Conservation (phyloP, 2,329 filamentous ascomycete genomes). For the Teratosphaeria zuluensis region DNA sequence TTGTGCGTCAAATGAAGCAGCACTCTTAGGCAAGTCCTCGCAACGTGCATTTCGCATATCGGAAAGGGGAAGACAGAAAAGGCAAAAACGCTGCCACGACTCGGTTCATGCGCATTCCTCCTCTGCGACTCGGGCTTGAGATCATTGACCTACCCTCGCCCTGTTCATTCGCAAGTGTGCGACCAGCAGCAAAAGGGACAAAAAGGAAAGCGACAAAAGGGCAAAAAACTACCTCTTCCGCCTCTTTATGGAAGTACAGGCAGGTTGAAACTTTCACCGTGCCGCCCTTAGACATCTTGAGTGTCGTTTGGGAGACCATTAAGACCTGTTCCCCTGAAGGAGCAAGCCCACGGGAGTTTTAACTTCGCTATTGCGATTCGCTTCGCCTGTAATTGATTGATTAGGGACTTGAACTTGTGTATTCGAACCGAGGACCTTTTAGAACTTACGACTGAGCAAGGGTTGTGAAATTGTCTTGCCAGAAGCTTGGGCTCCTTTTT, state of each 20-base stretch:
- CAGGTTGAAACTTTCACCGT: background rate
- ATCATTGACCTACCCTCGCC: too few relatives aligned
- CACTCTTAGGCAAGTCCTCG: too few relatives aligned
- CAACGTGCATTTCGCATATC: too few relatives aligned
- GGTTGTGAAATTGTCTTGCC: background rate
- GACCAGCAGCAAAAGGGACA: background rate
- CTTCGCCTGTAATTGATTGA: background rate
- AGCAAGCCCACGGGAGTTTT: background rate
- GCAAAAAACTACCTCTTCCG: background rate
- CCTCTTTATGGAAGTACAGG: background rate
- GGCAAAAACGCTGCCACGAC: too few relatives aligned
- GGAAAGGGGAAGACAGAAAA: too few relatives aligned
- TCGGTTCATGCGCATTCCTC: too few relatives aligned
- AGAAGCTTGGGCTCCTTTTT: background rate
- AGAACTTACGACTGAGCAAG: background rate
- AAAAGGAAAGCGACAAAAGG: background rate
- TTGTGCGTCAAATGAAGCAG: too few relatives aligned
- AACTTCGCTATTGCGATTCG: background rate
- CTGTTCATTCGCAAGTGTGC: too few relatives aligned
- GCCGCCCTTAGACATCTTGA: background rate
- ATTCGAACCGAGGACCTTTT: background rate
- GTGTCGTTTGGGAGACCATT: background rate
- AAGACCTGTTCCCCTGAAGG: background rate
- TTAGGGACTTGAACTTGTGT: background rate
- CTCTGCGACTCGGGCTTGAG: too few relatives aligned